Conservation (phyloP, 495 filamentous ascomycete species). For the Viridothelium virens region DNA sequence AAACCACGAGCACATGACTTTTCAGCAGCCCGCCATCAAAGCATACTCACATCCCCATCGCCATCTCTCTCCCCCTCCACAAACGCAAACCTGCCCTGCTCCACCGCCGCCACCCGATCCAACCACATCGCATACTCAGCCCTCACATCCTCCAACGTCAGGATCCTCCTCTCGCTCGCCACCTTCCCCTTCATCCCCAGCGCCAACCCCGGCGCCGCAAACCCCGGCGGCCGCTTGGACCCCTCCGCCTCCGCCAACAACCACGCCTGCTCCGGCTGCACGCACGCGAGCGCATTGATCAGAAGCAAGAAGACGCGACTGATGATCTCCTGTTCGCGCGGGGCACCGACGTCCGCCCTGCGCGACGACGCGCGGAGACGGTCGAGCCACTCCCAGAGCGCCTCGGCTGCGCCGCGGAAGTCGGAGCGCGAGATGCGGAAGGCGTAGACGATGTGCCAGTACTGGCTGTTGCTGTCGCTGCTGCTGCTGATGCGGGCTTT, state of each 20-base stretch:
- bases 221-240: conserved; percentile 36
- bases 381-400: conserved; percentile 61
- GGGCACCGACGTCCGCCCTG: conserved; percentile 50
- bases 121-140: conserved; percentile 80
- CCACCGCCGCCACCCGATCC: conserved; percentile 61
- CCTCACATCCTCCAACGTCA: conserved; percentile 75
- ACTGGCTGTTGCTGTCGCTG: neutral
- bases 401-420: conserved; percentile 78
- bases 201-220: conserved; percentile 15
- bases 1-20: neutral
- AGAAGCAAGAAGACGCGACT: conserved; percentile 65
- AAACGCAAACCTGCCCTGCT: conserved; percentile 56
- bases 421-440: conserved; percentile 78
- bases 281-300: conserved; percentile 80
- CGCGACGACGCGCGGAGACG: conserved; percentile 45
- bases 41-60: conserved; percentile 9
- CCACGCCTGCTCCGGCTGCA: conserved; percentile 72
- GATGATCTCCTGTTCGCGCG: conserved; percentile 45
- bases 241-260: conserved; percentile 48
- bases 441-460: conserved; percentile 58
- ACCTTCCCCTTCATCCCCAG: conserved; percentile 21
- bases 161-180: conserved; percentile 48
- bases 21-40: neutral
- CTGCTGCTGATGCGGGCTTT: neutral
- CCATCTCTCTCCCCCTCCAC: conserved; percentile 36